Percentiles rank a stretch among this genome's conserved stretches.
phyloP scores from a whole-genome alignment of 345 rosid genomes.

The Salix koriyanagi region DNA sequence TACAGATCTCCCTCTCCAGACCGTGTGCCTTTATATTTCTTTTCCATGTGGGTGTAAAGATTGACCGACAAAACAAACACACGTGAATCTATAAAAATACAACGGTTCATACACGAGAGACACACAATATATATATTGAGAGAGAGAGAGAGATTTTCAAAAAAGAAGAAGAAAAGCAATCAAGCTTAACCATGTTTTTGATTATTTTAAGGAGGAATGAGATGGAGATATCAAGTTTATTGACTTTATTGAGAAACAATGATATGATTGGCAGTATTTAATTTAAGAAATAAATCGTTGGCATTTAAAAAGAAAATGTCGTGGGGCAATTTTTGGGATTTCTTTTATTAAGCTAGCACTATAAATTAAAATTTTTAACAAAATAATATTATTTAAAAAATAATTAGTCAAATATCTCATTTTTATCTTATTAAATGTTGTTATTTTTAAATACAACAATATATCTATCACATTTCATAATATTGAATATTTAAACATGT shows the following conservation, averaged over 20 bases:
- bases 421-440: no score
- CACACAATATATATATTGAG: not conserved
- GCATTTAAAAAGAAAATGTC: not conserved
- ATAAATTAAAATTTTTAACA: no score
- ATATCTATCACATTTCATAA: no score
- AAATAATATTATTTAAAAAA: no score
- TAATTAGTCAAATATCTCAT: no score
- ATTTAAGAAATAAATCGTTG: not conserved
- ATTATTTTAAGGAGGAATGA: not conserved
- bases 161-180: not conserved
- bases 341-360: no score
- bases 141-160: not conserved
- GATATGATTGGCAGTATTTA: not conserved
- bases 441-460: no score
- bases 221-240: not conserved
- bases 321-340: not conserved
- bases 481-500: no score
- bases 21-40: not conserved
- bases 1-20: not conserved
- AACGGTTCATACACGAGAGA: constrained; percentile 34
- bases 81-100: constrained; percentile 67
- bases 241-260: not conserved
- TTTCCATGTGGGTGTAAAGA: constrained; percentile 26
- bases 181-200: not conserved
- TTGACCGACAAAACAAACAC: constrained; percentile 76